Percentiles rank a stretch among this genome's conserved stretches.
Evolutionary conservation across 2,329 filamentous ascomycete genomes (phyloP).

Genomic region (Leptographium radiaticola): DNA sequence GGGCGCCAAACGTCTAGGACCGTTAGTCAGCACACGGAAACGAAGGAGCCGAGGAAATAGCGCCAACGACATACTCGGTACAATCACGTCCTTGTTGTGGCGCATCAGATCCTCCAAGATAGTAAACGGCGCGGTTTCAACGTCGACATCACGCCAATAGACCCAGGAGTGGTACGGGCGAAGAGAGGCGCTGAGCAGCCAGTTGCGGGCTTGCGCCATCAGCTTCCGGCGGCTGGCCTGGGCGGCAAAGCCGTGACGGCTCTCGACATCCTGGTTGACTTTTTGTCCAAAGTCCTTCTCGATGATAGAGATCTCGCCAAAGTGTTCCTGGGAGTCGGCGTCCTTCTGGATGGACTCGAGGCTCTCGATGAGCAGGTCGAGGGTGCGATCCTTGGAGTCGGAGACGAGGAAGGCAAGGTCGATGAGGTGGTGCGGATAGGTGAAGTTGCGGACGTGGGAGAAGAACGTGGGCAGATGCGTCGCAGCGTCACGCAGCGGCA

Average conservation of each 20-base stretch:
- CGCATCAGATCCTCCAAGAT: constrained; percentile 97
- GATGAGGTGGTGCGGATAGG: constrained; percentile 92
- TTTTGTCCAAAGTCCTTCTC: constrained; percentile 99
- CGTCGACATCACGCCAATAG: constrained; percentile 97
- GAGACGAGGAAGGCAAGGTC: constrained; percentile 95
- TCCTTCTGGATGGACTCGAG: constrained; percentile 70
- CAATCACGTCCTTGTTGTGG: constrained; percentile 97
- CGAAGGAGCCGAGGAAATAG: neutral
- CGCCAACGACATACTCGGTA: constrained; percentile 63
- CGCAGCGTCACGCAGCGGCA: constrained; percentile 84
- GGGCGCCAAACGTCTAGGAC: constrained; percentile 90
- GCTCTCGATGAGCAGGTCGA: constrained; percentile 60
- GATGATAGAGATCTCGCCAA: constrained; percentile 93
- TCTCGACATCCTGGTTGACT: constrained; percentile 95
- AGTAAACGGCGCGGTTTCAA: constrained; percentile 91
- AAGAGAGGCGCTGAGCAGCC: constrained; percentile 85
- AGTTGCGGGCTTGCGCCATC: constrained; percentile 97
- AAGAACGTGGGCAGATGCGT: constrained; percentile 96
- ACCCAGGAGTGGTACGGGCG: constrained; percentile 97
- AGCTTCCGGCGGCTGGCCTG: constrained; percentile 88
- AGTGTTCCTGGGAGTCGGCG: constrained; percentile 66
- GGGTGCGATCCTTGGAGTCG: constrained; percentile 87
- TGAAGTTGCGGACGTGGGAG: constrained; percentile 89
- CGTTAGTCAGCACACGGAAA: neutral
- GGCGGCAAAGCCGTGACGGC: constrained; percentile 90